Conservation (phyloP, 495 filamentous ascomycete species). For the Penicillium ucsense region DNA sequence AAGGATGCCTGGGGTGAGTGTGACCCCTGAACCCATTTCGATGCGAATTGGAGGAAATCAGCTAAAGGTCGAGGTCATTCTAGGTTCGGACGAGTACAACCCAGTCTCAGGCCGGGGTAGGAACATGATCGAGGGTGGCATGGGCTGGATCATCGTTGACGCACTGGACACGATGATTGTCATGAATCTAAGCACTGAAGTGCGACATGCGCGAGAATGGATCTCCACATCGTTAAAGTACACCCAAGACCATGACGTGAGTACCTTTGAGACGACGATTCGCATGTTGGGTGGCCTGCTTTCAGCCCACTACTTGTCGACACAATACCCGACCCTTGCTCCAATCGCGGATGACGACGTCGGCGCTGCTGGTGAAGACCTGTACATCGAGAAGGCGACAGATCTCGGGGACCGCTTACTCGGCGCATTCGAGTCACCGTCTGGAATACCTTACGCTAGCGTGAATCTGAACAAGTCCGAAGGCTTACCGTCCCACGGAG, state of each 20-base stretch:
- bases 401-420: conserved; percentile 83
- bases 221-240: conserved; percentile 73
- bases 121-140: conserved; percentile 63
- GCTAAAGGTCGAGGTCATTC: conserved; percentile 2
- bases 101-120: conserved; percentile 69
- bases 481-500: conserved; percentile 69
- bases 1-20: conserved; percentile 82
- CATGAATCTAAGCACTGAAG: conserved; percentile 89
- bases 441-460: conserved; percentile 83
- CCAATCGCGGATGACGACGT: conserved; percentile 55
- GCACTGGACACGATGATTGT: conserved; percentile 92
- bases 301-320: conserved; percentile 89
- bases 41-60: too few species aligned
- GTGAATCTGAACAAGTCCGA: conserved; percentile 70
- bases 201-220: conserved; percentile 84
- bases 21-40: too few species aligned
- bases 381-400: conserved; percentile 92
- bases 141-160: conserved; percentile 99
- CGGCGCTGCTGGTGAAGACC: conserved; percentile 65
- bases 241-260: conserved; percentile 89
- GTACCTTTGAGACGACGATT: conserved; percentile 96
- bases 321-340: conserved; percentile 56
- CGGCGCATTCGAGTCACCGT: conserved; percentile 75
- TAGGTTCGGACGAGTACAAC: conserved; percentile 78
- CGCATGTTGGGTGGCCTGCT: conserved; percentile 93